Percentiles rank a stretch among this genome's conserved stretches.
Conservation (phyloP, 306 rosid genomes). For the Senna siamea region DNA sequence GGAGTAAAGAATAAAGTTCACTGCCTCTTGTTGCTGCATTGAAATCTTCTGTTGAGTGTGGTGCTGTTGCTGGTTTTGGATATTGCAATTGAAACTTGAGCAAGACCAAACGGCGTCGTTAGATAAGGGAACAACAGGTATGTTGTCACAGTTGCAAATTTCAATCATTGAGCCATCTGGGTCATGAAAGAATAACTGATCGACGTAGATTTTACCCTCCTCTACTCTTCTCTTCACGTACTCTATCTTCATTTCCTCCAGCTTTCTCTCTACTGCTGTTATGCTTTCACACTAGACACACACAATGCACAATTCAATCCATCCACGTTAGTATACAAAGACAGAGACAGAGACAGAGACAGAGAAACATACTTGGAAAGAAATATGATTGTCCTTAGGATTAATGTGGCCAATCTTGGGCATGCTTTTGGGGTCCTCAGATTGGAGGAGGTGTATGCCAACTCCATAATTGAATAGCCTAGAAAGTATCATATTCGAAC, state of each 20-base stretch:
- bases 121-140: slow-evolving; percentile 64
- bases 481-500: slow-evolving; percentile 24
- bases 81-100: slow-evolving; percentile 41
- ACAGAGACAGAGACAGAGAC: slow-evolving; percentile 3
- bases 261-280: slow-evolving; percentile 55
- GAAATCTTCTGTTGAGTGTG: too few species aligned
- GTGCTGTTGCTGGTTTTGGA: too few species aligned
- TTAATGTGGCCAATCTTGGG: background rate
- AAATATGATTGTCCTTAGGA: slow-evolving; percentile 66
- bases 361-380: slow-evolving; percentile 59
- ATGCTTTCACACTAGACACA: slow-evolving; percentile 76
- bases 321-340: background rate
- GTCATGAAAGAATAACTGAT: slow-evolving; percentile 88
- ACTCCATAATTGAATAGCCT: slow-evolving; percentile 88
- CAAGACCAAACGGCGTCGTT: slow-evolving; percentile 42
- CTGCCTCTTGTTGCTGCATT: background rate
- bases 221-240: slow-evolving; percentile 64
- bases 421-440: too few species aligned
- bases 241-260: slow-evolving; percentile 66
- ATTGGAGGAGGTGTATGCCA: slow-evolving; percentile 74
- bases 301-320: background rate
- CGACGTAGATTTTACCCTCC: slow-evolving; percentile 66
- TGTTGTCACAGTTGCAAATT: slow-evolving; percentile 79
- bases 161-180: slow-evolving; percentile 85
- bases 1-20: slow-evolving; percentile 2